These are phyloP conservation scores for Colletotrichum lentis DNA, from an alignment of 2,329 filamentous ascomycete genomes.

Conservation along the genomic window DNA sequence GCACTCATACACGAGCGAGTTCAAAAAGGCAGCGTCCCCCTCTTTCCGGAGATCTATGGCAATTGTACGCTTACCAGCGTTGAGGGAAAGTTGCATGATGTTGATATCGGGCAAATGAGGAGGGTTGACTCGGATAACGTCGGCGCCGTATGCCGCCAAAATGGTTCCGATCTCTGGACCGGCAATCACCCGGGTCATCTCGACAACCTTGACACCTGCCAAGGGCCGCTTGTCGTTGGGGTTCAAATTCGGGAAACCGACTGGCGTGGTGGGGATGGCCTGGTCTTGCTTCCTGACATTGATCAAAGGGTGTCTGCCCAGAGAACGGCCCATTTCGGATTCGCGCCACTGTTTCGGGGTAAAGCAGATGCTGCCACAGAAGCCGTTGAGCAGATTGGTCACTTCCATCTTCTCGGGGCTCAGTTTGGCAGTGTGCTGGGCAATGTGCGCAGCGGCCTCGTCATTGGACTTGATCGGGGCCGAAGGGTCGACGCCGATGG, in stretches of 20 bases:
- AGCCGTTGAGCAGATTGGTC: conserved; percentile 28
- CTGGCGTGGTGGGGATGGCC: conserved; percentile 45
- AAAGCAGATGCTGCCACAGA: conserved; percentile 32
- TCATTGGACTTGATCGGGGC: conserved; percentile 17
- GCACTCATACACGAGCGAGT: conserved; percentile 55
- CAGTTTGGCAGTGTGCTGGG: conserved; percentile 15
- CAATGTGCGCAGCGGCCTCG: conserved; percentile 24
- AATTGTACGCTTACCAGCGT: conserved; percentile 57
- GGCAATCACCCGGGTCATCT: conserved; percentile 59
- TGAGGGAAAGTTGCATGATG: conserved; percentile 52
- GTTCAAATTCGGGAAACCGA: conserved; percentile 46
- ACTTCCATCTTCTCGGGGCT: conserved; percentile 33
- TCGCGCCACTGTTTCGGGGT: conserved; percentile 30
- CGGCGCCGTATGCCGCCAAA: conserved; percentile 55
- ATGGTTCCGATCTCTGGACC: conserved; percentile 55
- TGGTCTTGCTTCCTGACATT: conserved; percentile 50
- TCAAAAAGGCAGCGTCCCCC: conserved; percentile 51
- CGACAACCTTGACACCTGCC: conserved; percentile 59
- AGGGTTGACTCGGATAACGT: conserved; percentile 56
- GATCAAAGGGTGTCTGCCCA: conserved; percentile 44
- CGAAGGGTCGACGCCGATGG: conserved; percentile 53
- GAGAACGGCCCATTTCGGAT: conserved; percentile 31
- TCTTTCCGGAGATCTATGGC: conserved; percentile 56
- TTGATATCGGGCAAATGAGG: conserved; percentile 54
- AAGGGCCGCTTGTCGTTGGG: conserved; percentile 48